A percentile compares a stretch with the other conserved stretches of the same genome.
phyloP scores from a whole-genome alignment of 306 rosid genomes.

The Vigna radiata region DNA sequence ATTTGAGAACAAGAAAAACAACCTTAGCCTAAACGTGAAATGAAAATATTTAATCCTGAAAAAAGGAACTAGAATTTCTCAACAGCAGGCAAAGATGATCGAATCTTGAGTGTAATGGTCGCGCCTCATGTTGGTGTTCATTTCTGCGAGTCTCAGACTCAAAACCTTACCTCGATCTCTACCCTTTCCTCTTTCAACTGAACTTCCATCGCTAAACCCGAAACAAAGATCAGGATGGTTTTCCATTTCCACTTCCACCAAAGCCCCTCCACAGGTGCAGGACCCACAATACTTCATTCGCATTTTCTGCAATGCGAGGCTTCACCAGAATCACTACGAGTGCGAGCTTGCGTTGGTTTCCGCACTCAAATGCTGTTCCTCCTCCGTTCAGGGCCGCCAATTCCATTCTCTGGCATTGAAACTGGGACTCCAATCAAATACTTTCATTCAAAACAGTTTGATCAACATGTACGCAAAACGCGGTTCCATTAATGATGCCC shows the following conservation, averaged over 20 bases:
- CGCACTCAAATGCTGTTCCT: conserved; percentile 73
- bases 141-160: conserved; percentile 46
- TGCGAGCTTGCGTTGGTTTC: conserved; percentile 73
- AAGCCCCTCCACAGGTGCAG: conserved; percentile 42
- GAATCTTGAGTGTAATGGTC: conserved; percentile 42
- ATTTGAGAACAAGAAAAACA: too few species aligned
- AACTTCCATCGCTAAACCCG: conserved; percentile 27
- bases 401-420: conserved; percentile 67
- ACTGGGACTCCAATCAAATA: conserved; percentile 67
- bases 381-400: conserved; percentile 67
- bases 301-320: conserved; percentile 56
- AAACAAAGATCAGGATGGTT: conserved; percentile 62
- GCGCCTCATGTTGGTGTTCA: conserved; percentile 60
- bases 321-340: conserved; percentile 40
- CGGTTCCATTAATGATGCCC: conserved; percentile 59
- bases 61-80: neutral
- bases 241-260: conserved; percentile 31
- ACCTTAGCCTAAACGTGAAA: neutral
- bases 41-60: too few species aligned
- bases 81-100: neutral
- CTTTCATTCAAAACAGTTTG: conserved; percentile 72
- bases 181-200: conserved; percentile 17
- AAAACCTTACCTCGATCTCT: conserved; percentile 40
- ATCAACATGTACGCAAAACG: conserved; percentile 79
- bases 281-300: conserved; percentile 54